Evolutionary conservation across 2,329 filamentous ascomycete genomes (phyloP), one percentile per base, ranked within the genome.

Genomic region (Emmonsia crescens): DNA sequence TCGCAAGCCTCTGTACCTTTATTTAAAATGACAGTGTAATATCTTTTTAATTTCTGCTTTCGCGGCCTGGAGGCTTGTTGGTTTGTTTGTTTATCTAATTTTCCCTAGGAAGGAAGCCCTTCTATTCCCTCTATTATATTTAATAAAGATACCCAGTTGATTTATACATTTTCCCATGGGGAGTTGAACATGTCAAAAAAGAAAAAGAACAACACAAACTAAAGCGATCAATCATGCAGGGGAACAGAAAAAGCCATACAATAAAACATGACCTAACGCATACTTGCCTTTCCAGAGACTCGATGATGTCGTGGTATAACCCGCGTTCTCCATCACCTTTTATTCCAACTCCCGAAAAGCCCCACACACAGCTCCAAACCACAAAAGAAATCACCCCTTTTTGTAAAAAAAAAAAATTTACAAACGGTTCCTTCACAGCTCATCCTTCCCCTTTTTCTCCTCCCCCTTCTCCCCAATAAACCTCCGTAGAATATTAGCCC

Each of bases 401-500:
- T 5, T 19, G 12, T 21, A 38, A 16, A 52, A 38, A 9, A 38
- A 38, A 16, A 46, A 46, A 46, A 46, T 49, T 24, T 27, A 60
- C 9, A 36, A 36, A 49, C 40, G 19, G 49, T 73, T 79, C 19
- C 1, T 24, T 55, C 84, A 89, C 77, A 91, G 79, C 80, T 91
- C 85, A 70, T 88, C 87, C 82, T 91, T 91, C 67, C 76, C 73
- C 64, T 78, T 72, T 54, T 76, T 77, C 71, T 80, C 79, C 68
- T 83, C 82, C 65, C 81, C 78, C 62, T 80, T 78, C 74, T 85
- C 80, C 66, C 83, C 77, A 64, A 85, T 76, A 74, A 96, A 97
- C 75, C 84, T 87, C 73, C 83, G 84, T 63, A 97, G 81, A 67
- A 97, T 89, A 79, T 97, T 97, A 76, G 85, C 88, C 79, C 95